Base-by-base conservation (phyloP, 1,139 yeast species). In the Magnusiomyces tetraspermus region DNA sequence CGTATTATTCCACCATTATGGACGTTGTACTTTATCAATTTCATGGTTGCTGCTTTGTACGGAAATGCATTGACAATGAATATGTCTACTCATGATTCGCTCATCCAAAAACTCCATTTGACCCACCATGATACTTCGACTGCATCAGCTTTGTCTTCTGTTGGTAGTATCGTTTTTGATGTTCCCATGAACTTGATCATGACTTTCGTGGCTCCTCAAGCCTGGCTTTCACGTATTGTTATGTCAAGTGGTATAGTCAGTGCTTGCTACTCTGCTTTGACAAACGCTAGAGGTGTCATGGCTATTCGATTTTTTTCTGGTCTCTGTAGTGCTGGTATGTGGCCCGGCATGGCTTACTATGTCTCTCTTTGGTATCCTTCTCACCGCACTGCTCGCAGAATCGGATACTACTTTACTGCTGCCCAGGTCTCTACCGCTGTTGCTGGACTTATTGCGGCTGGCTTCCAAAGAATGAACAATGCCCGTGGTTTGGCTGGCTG, bases 331-430 rank as follows among this genome's bases (percentile, higher is more conserved):
- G 95, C 96, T 11, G 96, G 96, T 40, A 82, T 89, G 2, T 88
- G 96, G 96, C 96, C 96, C 0, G 96, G 96, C 11, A 74, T 88
- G 82, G 82, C 90, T 24, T 87, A 86, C 68, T 88, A 86, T 62
- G 75, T 88, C 46, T 79, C 90, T 0, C 72, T 86, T 60, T 88
- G 95, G 94, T 88, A 88, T 63, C 96, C 96, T 1, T 78, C 83
- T 52, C 83, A 85, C 50, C 74, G 94, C 55, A 78, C 82, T 59
- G 85, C 95, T 2, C 76, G 80, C 59, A 74, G 96, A 63, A 85
- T 88, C 57, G 96, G 96, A 1, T 87, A 85, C 70, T 88, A 88
- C 67, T 88, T 83, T 67, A 86, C 95, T 1, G 96, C 96, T 19
- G 95, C 96, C 0, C 96, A 88, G 68, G 69, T 88, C 19, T 82